Evolutionary conservation across 129 eudicot genomes (phyloP).

Genomic region (Gnaphalium uliginosum): DNA sequence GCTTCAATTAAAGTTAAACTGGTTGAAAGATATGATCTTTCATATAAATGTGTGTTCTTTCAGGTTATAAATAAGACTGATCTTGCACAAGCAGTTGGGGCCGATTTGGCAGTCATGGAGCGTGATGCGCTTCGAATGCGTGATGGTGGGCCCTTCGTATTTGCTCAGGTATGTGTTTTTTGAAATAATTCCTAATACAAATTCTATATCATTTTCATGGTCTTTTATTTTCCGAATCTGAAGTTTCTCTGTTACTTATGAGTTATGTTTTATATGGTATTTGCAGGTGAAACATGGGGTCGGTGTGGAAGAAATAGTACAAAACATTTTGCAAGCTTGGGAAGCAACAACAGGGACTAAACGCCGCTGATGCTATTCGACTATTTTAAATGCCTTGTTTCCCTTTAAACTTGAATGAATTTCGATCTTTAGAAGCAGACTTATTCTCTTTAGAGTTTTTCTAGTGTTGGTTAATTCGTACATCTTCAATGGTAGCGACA

Average conservation of each 20-base stretch:
- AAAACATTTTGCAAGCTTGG: slow-evolving; percentile 76
- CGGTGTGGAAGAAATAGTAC: slow-evolving; percentile 85
- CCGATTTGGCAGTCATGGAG: slow-evolving; percentile 92
- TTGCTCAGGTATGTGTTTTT: slow-evolving; percentile 74
- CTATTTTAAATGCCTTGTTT: background rate
- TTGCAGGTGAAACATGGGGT: slow-evolving; percentile 91
- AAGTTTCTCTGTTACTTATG: background rate
- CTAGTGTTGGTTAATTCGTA: background rate
- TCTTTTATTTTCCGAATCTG: background rate
- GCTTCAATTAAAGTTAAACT: background rate
- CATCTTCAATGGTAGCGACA: background rate
- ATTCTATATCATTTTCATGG: background rate
- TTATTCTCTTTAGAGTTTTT: background rate
- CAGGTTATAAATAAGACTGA: slow-evolving; percentile 97
- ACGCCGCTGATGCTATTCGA: slow-evolving; percentile 41
- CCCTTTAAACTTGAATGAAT: background rate
- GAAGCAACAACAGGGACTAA: slow-evolving; percentile 66
- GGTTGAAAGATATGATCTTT: slow-evolving; percentile 1
- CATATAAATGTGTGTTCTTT: slow-evolving; percentile 4
- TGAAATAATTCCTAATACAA: background rate
- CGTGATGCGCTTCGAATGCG: slow-evolving; percentile 93
- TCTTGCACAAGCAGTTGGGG: slow-evolving; percentile 93
- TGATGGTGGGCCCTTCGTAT: slow-evolving; percentile 98
- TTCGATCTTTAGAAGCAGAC: background rate
- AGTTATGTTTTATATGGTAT: background rate